Base-by-base conservation (phyloP, 2,329 filamentous ascomycete species). In the Didymella pinodella region DNA sequence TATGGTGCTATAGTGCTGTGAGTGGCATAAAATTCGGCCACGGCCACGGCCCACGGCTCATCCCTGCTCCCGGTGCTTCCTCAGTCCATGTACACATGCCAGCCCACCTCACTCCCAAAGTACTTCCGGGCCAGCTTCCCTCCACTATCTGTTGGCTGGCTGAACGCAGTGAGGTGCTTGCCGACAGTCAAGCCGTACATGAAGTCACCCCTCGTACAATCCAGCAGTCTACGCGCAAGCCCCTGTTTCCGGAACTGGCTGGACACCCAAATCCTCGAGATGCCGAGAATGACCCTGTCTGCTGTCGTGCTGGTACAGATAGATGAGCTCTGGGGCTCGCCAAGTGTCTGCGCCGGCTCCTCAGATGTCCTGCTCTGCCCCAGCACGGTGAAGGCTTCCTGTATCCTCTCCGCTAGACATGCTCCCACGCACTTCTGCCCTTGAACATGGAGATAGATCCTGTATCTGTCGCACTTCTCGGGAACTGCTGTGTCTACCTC, bases 261-360 rank as follows among this genome's bases (percentile, higher is more conserved):
- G 7, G 84, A 86, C 0, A 85, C 87, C 88, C 88, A 90, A 64
- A 90, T 86, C 29, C 88, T 82, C 25, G 87, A 88, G 26, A 90
- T 83, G 18, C 86, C 86, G 53, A 89, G 79, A n/a, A 84, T 78
- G 2, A 83, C 85, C 2, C 80, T 75, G 26, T 80, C 61, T 5
- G 77, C 65, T 45, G 78, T 75, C 26, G 77, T 74, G 50, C 78
- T 77, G 34, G 82, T 76, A 2, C 79, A 81, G 57, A 86, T 71
- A 32, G 73, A 74, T 22, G 75, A 75, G 61, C 69, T 70, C 28
- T 69, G 62, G 22, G 40, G 34, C 34, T 65, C 65, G 29, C 32
- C 59, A 47, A 55, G 40, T 25, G 54, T 44, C 26, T 61, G 36
- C 56, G 69, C 57, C 61, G 58, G 25, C 61, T 68, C 25, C 46